Conservation (phyloP, 2,329 filamentous ascomycete species). For the Fusarium sacchari region DNA sequence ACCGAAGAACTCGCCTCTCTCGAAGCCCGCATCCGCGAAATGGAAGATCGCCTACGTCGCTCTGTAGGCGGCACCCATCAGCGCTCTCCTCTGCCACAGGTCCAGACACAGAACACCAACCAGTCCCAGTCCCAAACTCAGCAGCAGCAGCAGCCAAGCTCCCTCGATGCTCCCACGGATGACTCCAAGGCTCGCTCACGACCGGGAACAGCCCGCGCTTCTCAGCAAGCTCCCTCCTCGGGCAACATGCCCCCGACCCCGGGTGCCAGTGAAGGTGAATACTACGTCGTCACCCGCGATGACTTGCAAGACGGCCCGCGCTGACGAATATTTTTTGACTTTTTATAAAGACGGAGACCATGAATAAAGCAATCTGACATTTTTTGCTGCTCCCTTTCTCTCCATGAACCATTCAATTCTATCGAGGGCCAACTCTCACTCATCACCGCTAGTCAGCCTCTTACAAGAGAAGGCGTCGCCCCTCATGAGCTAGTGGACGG, state of each 20-base stretch:
- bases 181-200: constrained; percentile 58
- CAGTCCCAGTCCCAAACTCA: constrained; percentile 34
- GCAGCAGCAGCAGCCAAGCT: constrained; percentile 23
- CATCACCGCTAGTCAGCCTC: constrained; percentile 6
- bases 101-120: constrained; percentile 25
- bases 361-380: constrained; percentile 43
- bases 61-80: constrained; percentile 34
- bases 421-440: not conserved
- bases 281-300: constrained; percentile 52
- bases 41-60: constrained; percentile 78
- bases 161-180: constrained; percentile 39
- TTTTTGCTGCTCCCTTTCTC: constrained; percentile 6
- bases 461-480: constrained; percentile 15
- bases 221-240: constrained; percentile 61
- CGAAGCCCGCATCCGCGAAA: constrained; percentile 83
- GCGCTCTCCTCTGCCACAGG: constrained; percentile 30
- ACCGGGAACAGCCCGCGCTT: constrained; percentile 63
- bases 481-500: constrained; percentile 21
- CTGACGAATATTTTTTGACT: constrained; percentile 44
- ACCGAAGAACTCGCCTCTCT: constrained; percentile 85
- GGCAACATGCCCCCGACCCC: constrained; percentile 70
- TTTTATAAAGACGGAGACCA: constrained; percentile 51
- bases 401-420: constrained; percentile 24
- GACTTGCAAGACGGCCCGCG: constrained; percentile 45
- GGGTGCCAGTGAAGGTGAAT: constrained; percentile 71